These are phyloP conservation scores for Magnolia kwangsiensis DNA, from an alignment of 164 flowering plant species.

Conservation along the genomic window DNA sequence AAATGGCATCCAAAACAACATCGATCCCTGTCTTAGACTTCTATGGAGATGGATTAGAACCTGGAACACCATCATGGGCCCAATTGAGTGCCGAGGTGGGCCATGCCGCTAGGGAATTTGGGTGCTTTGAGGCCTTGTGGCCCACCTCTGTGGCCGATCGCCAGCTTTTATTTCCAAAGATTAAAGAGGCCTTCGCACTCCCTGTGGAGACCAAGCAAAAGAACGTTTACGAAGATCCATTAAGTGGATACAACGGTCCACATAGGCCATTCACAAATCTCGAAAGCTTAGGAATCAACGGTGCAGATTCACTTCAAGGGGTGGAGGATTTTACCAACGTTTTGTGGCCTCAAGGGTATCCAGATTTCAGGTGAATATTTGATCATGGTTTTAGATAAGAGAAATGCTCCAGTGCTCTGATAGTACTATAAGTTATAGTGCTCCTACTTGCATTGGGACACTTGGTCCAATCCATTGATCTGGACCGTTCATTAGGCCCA, in stretches of 20 bases:
- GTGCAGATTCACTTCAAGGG: slow-evolving; percentile 16
- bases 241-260: slow-evolving; percentile 51
- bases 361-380: slow-evolving; percentile 35
- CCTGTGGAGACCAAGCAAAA: slow-evolving; percentile 40
- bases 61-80: slow-evolving; percentile 43
- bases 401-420: neutral
- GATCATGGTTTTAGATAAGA: neutral
- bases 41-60: slow-evolving; percentile 19
- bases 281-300: slow-evolving; percentile 52
- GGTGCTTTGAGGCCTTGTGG: slow-evolving; percentile 54
- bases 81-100: slow-evolving; percentile 27
- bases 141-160: slow-evolving; percentile 28
- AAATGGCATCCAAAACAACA: too few relatives aligned
- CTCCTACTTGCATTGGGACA: too few relatives aligned
- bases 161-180: slow-evolving; percentile 19
- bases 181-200: slow-evolving; percentile 47
- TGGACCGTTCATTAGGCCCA: too few relatives aligned
- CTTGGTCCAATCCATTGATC: too few relatives aligned
- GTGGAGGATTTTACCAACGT: slow-evolving; percentile 17
- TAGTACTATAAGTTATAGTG: neutral
- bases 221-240: slow-evolving; percentile 41
- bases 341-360: slow-evolving; percentile 59
- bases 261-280: slow-evolving; percentile 34
- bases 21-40: too few relatives aligned
- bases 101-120: slow-evolving; percentile 42